phyloP scores from a whole-genome alignment of 768 basidiomycete genomes.

The Pulveroboletus ravenelii region DNA sequence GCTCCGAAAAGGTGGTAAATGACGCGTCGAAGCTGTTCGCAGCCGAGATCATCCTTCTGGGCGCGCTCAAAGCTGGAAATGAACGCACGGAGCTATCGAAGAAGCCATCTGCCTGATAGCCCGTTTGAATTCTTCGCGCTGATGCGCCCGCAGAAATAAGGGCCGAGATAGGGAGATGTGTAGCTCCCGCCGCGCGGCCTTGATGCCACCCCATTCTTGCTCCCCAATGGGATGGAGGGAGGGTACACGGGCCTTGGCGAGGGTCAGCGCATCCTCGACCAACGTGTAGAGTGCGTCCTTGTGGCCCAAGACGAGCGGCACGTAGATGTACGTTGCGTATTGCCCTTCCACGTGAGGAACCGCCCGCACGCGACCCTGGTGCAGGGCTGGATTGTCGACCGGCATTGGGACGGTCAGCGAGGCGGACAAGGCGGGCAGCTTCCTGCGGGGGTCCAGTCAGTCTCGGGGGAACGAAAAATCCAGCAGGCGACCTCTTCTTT shows the following conservation, averaged over 20 bases:
- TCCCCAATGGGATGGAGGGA: slow-evolving; percentile 43
- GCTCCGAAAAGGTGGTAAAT: slow-evolving; percentile 64
- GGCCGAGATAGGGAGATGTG: slow-evolving; percentile 87
- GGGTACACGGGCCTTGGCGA: slow-evolving; percentile 44
- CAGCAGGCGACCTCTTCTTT: slow-evolving; percentile 40
- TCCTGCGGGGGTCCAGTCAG: slow-evolving; percentile 36
- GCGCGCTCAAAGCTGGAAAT: neutral
- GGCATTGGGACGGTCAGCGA: slow-evolving; percentile 46
- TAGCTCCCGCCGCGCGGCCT: slow-evolving; percentile 39
- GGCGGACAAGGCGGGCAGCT: slow-evolving; percentile 55
- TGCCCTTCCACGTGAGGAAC: slow-evolving; percentile 84
- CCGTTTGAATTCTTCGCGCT: slow-evolving; percentile 66
- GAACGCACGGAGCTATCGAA: slow-evolving; percentile 41
- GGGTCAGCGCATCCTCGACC: slow-evolving; percentile 40
- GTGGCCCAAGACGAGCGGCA: slow-evolving; percentile 49
- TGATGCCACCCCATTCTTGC: slow-evolving; percentile 3
- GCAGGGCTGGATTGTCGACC: slow-evolving; percentile 67
- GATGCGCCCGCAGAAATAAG: slow-evolving; percentile 72
- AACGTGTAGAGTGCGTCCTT: slow-evolving; percentile 42
- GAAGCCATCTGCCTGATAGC: slow-evolving; percentile 53
- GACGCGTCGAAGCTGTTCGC: slow-evolving; percentile 61
- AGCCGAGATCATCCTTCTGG: slow-evolving; percentile 7
- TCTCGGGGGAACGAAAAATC: neutral
- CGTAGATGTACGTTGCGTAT: slow-evolving; percentile 74
- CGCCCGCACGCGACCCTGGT: slow-evolving; percentile 78